Conservation (phyloP, 2,329 filamentous ascomycete genomes). For the Cucurbitaria berberidis region DNA sequence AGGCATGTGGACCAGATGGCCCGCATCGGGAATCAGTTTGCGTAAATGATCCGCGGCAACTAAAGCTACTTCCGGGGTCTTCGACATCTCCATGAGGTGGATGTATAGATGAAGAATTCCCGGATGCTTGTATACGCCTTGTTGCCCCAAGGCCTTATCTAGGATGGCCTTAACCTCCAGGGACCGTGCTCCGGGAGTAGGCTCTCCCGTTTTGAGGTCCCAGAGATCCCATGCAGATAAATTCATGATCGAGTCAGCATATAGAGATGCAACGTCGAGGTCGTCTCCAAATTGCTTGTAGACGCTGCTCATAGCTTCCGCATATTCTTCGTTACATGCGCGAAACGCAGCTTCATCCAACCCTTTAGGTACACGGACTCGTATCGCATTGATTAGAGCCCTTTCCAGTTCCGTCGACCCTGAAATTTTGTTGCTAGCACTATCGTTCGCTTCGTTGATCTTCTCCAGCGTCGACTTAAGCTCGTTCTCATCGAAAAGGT, state of each 20-base stretch:
- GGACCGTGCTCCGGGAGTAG: slow-evolving; percentile 61
- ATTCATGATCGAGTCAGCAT: slow-evolving; percentile 70
- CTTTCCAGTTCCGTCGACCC: slow-evolving; percentile 60
- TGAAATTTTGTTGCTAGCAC: slow-evolving; percentile 51
- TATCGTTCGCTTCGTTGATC: slow-evolving; percentile 55
- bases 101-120: slow-evolving; percentile 78
- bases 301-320: slow-evolving; percentile 64
- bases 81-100: slow-evolving; percentile 79
- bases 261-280: slow-evolving; percentile 68
- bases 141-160: slow-evolving; percentile 62
- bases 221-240: slow-evolving; percentile 70
- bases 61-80: slow-evolving; percentile 67
- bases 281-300: slow-evolving; percentile 62
- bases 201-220: slow-evolving; percentile 65
- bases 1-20: slow-evolving; percentile 78
- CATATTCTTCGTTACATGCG: slow-evolving; percentile 66
- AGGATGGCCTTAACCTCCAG: slow-evolving; percentile 65
- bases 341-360: slow-evolving; percentile 52
- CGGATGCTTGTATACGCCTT: slow-evolving; percentile 64
- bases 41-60: slow-evolving; percentile 67
- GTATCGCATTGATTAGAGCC: slow-evolving; percentile 68
- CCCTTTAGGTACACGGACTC: slow-evolving; percentile 51
- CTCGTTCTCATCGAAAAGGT: slow-evolving; percentile 69
- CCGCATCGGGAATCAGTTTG: slow-evolving; percentile 69
- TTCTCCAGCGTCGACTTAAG: slow-evolving; percentile 58